phyloP scores from a whole-genome alignment of 495 filamentous ascomycete genomes.

The Tuber microsphaerosporum region DNA sequence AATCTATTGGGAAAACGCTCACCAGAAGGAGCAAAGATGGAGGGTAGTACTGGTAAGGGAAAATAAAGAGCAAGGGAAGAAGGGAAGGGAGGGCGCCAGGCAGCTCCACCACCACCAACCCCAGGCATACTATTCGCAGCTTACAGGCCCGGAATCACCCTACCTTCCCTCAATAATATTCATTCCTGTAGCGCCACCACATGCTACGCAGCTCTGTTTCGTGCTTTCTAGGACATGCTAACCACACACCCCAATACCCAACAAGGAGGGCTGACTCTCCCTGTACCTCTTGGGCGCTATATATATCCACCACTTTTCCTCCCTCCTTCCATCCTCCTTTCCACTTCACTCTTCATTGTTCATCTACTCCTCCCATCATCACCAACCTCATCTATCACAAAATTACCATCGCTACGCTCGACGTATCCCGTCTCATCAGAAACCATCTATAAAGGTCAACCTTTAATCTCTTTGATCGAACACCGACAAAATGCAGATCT shows the following conservation, averaged over 20 bases:
- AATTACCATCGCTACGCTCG: slow-evolving; percentile 10
- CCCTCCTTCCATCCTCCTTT: slow-evolving; percentile 24
- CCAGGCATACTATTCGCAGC: background rate
- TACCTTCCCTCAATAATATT: slow-evolving; percentile 35
- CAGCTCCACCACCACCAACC: slow-evolving; percentile 25
- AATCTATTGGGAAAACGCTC: slow-evolving; percentile 18
- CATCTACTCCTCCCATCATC: slow-evolving; percentile 15
- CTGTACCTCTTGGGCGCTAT: slow-evolving; percentile 34
- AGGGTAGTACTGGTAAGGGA: slow-evolving; percentile 7
- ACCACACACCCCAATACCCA: background rate
- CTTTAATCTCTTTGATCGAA: background rate
- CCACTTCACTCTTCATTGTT: slow-evolving; percentile 17
- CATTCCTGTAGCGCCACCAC: slow-evolving; percentile 28
- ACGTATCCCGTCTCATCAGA: slow-evolving; percentile 8
- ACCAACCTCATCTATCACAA: slow-evolving; percentile 13
- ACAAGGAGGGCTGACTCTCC: slow-evolving; percentile 23
- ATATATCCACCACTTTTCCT: slow-evolving; percentile 36
- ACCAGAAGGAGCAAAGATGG: slow-evolving; percentile 19
- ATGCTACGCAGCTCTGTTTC: slow-evolving; percentile 29
- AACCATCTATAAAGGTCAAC: slow-evolving; percentile 7
- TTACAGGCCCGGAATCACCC: slow-evolving; percentile 30
- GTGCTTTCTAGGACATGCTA: slow-evolving; percentile 32
- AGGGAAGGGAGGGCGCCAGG: slow-evolving; percentile 21
- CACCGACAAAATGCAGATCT: slow-evolving; percentile 75
- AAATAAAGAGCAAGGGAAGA: slow-evolving; percentile 6